Evolutionary conservation across 176 grass and related monocot genomes (phyloP).

Genomic region (Eragrostis curvula): DNA sequence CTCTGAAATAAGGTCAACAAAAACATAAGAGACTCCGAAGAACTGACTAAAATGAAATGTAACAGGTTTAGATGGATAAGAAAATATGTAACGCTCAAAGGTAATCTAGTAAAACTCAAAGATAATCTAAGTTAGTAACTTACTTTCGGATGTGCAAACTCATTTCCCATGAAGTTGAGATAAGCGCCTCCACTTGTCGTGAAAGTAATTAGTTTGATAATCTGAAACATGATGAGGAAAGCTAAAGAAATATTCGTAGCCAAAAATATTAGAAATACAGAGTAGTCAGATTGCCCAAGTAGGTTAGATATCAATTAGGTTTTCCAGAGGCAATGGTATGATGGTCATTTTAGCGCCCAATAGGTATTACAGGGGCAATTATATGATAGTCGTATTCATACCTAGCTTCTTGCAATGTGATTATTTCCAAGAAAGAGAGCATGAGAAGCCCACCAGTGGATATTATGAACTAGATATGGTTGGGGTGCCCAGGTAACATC

Average conservation of each 20-base stretch:
- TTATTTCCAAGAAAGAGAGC: not conserved
- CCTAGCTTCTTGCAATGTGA: conserved; percentile 7
- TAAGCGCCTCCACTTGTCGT: conserved; percentile 74
- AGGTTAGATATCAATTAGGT: conserved; percentile 6
- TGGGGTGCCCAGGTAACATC: not conserved
- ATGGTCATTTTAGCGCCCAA: not conserved
- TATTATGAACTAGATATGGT: not conserved
- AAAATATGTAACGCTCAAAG: conserved; percentile 16
- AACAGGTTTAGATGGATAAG: conserved; percentile 7
- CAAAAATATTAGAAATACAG: not conserved
- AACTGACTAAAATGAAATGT: conserved; percentile 15
- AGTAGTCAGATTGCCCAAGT: not conserved
- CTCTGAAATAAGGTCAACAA: conserved; percentile 59
- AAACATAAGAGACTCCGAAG: not conserved
- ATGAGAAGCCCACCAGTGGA: not conserved
- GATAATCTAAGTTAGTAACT: conserved; percentile 27
- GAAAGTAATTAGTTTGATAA: conserved; percentile 92
- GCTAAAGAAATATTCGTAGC: conserved; percentile 4
- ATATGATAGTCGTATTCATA: too few species aligned
- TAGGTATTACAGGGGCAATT: too few species aligned
- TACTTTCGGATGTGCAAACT: conserved; percentile 92
- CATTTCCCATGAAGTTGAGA: conserved; percentile 99
- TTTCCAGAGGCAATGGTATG: not conserved
- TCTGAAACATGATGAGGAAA: conserved; percentile 57
- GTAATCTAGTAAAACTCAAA: conserved; percentile 32